Base-by-base conservation (phyloP, 164 flowering plant genomes). In the Magnolia sinica region DNA sequence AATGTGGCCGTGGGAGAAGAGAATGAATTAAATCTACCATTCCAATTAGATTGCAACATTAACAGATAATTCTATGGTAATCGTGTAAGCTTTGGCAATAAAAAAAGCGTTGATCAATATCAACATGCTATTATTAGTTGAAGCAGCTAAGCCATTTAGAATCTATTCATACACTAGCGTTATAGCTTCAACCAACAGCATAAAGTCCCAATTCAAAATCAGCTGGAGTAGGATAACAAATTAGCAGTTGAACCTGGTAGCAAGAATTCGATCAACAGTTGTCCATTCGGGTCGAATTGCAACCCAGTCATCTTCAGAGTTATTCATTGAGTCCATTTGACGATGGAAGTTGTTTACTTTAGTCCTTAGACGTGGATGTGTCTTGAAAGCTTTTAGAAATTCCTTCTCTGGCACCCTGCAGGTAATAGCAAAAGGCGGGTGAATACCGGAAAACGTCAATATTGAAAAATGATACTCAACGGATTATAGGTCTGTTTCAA, bases 211-310 rank as follows among this genome's bases (percentile, higher is more conserved):
- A 52, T 61, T n/a, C 27, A 22, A 50, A 6, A 74, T 50, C 7
- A 45, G 24, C 55, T 37, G 9, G 58, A 69, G 64, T 8, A 4
- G 3, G 31, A 49, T 50, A 19, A 61, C 11, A 64, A 22, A 63
- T 11, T 50, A 19, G 11, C 8, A 20, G 49, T 58, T 69, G 10
- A 81, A 94, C 99, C 98, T 94, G 98, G 89, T 84, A 71, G 95
- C 93, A 84, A 96, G 78, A 82, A 96, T 87, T 29, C 99, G 91
- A 79, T 96, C 99, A 73, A 94, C 97, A 61, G 97, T 94, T 23
- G 97, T 92, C 98, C 98, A 96, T 76, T 96, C 99, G 63, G 99
- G 92, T 71, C 98, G 87, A 80, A 96, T 85, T 59, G 98, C 89
- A 73, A 94, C 90, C 80, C 82, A 94, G 1, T 96, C 99, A 75